These are phyloP conservation scores for Backusella australiensis DNA, from an alignment of 192 early-diverging fungal species.

Conservation along the genomic window DNA sequence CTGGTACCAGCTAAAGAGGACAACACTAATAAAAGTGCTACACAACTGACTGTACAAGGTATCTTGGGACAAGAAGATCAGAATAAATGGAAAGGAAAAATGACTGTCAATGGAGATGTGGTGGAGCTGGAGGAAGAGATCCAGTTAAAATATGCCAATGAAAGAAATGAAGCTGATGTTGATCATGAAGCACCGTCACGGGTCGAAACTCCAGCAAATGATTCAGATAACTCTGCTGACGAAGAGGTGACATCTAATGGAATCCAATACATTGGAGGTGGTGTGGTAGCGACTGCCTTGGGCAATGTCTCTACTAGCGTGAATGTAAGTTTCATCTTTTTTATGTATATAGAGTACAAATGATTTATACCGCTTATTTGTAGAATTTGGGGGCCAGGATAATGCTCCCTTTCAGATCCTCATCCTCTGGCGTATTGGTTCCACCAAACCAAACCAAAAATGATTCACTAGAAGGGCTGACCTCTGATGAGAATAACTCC, in stretches of 20 bases:
- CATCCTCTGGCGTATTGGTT: not conserved
- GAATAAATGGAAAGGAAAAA: conserved; percentile 25
- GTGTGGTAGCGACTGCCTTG: conserved; percentile 13
- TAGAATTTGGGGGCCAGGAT: conserved; percentile 11
- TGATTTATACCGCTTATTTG: not conserved
- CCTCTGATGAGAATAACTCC: not conserved
- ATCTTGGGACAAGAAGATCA: conserved; percentile 24
- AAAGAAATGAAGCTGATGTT: not conserved
- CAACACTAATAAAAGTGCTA: not conserved
- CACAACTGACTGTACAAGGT: conserved; percentile 23
- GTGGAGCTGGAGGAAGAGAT: conserved; percentile 13
- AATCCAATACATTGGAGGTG: conserved; percentile 9
- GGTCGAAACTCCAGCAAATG: not conserved
- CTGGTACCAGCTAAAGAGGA: conserved; percentile 18
- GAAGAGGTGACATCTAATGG: not conserved
- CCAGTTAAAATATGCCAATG: not conserved
- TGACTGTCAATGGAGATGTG: conserved; percentile 27
- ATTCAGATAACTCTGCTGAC: not conserved
- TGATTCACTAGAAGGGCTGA: not conserved
- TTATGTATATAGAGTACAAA: not conserved
- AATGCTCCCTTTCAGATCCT: conserved; percentile 3
- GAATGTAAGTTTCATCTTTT: conserved; percentile 3
- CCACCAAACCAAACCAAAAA: not conserved
- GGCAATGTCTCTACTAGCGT: conserved; percentile 13
- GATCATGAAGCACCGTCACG: not conserved